phyloP scores from a whole-genome alignment of 192 early-diverging fungal species.

The Entomortierella beljakovae region DNA sequence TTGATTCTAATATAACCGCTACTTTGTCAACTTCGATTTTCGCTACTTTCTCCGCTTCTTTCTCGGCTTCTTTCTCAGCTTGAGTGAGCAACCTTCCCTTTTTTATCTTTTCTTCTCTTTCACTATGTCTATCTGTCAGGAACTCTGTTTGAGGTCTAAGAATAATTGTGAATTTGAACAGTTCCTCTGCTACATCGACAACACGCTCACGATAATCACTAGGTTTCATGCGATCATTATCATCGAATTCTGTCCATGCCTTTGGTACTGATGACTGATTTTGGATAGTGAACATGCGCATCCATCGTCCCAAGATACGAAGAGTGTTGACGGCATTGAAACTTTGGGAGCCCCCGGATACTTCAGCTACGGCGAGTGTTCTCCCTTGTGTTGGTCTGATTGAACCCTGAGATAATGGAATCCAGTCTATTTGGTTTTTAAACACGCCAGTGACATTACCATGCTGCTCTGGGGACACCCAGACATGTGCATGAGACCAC shows the following conservation, averaged over 20 bases:
- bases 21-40: no score
- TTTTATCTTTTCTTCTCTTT: slow-evolving; percentile 56
- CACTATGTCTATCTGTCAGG: slow-evolving; percentile 59
- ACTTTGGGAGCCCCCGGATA: slow-evolving; percentile 62
- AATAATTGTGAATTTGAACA: slow-evolving; percentile 59
- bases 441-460: slow-evolving; percentile 64
- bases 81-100: slow-evolving; percentile 61
- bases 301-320: slow-evolving; percentile 62
- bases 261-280: slow-evolving; percentile 67
- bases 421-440: slow-evolving; percentile 68
- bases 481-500: slow-evolving; percentile 67
- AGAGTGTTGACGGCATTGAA: slow-evolving; percentile 65
- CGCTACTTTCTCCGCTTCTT: no score
- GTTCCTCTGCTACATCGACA: slow-evolving; percentile 65
- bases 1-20: no score
- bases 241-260: slow-evolving; percentile 67
- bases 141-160: slow-evolving; percentile 55
- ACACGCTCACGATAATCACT: slow-evolving; percentile 58
- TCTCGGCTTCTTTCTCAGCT: slow-evolving; percentile 44
- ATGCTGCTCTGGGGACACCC: slow-evolving; percentile 67
- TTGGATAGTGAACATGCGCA: slow-evolving; percentile 67
- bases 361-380: slow-evolving; percentile 60
- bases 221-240: slow-evolving; percentile 56
- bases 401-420: slow-evolving; percentile 56
- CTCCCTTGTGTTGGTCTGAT: slow-evolving; percentile 59